Evolutionary conservation across 108 stramenopile genomes (phyloP), one percentile per base, ranked within the genome.

Genomic region (Nitzschia sp.): DNA sequence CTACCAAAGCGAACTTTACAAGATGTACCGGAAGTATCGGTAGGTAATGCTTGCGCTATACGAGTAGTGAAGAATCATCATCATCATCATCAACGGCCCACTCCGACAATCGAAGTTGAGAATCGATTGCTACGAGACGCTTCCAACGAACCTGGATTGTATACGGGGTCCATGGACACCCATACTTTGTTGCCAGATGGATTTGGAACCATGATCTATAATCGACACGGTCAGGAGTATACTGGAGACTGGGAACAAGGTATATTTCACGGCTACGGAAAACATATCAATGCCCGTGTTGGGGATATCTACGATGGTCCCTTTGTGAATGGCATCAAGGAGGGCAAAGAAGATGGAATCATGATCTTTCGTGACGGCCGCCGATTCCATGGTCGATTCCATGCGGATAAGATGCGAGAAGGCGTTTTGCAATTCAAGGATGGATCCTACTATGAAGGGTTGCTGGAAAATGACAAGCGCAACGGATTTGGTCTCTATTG

Each of bases 371-470:
- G 26, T 16, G 66, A 68, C 13, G 66, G 66, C 34, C 66, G 54
- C 13, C 21, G 22, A 8, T 69, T 69, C 45, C 45, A 77, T 26
- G 70, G 76, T 34, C 60, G 63, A 36, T 75, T 52, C 23, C 47
- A 59, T 2, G 53, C 22, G 21, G 59, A 60, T 29, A 52, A 41
- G 60, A 68, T 60, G 47, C n/a, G 63, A 15, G 77, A 68, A 53
- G 72, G 77, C 6, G 45, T 8, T 29, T 52, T 72, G 58, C 44
- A 19, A 13, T 72, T 55, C 34, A 28, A 8, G 1, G 30, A 72
- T 26, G 76, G 75, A 6, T 66, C 61, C 44, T 28, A 3, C 21
- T 69, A 76, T 64, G 68, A 69, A 33, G 75, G 75, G 0, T 41
- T 63, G 21, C 60, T 68, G 30, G 61, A 63, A 26, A 45, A 69